phyloP scores from a whole-genome alignment of 495 filamentous ascomycete species.

The Penicillium parvum region DNA sequence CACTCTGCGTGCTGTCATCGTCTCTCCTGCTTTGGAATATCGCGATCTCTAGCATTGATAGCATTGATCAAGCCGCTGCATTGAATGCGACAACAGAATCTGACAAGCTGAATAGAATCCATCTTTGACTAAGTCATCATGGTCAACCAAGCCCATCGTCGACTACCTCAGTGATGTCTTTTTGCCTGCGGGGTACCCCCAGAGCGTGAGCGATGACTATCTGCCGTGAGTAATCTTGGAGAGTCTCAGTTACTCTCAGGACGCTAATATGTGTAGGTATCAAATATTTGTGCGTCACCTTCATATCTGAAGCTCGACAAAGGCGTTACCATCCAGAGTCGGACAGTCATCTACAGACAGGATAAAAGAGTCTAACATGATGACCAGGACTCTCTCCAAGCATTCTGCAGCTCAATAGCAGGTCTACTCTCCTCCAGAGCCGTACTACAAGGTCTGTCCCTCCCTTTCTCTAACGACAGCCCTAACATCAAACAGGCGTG shows the following conservation, averaged over 20 bases:
- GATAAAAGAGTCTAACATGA: too few species aligned
- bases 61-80: neutral
- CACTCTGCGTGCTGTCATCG: too few species aligned
- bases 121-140: conserved; percentile 18
- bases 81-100: neutral
- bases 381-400: conserved; percentile 85
- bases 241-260: neutral
- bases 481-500: conserved; percentile 50
- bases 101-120: neutral
- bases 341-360: too few species aligned
- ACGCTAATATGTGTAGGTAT: conserved; percentile 46
- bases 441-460: conserved; percentile 68
- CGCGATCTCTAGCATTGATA: neutral
- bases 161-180: conserved; percentile 53
- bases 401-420: conserved; percentile 91
- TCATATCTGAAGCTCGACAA: too few species aligned
- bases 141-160: conserved; percentile 30
- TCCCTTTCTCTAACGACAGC: neutral
- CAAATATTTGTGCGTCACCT: conserved; percentile 60
- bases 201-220: conserved; percentile 89
- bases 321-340: too few species aligned
- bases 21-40: too few species aligned
- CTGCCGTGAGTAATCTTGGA: conserved; percentile 54
- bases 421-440: conserved; percentile 83
- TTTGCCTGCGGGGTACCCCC: conserved; percentile 87